Evolutionary conservation across 257 asterid genomes (phyloP).

Genomic region (Leonotis leonurus): DNA sequence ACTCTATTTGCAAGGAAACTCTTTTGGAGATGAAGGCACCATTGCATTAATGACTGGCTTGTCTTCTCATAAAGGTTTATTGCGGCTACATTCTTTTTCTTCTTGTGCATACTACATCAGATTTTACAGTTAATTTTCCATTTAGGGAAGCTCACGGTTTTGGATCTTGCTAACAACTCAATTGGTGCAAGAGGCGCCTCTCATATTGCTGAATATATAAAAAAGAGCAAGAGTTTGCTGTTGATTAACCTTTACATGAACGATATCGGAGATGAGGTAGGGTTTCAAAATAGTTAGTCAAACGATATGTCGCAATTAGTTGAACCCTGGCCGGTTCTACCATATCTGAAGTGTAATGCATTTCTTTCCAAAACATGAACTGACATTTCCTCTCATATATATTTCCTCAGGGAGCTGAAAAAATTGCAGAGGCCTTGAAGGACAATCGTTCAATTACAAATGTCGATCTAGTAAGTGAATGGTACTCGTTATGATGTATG

Average conservation of each 20-base stretch:
- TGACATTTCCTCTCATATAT: conserved; percentile 8
- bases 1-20: conserved; percentile 83
- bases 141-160: conserved; percentile 63
- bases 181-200: conserved; percentile 67
- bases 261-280: conserved; percentile 89
- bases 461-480: conserved; percentile 63
- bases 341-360: background rate
- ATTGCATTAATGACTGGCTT: conserved; percentile 74
- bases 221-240: conserved; percentile 70
- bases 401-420: conserved; percentile 72
- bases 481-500: conserved; percentile 14
- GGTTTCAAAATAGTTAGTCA: no score
- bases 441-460: conserved; percentile 73
- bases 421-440: conserved; percentile 81
- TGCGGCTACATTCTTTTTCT: background rate
- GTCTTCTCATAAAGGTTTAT: conserved; percentile 67
- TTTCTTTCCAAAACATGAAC: background rate
- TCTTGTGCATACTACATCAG: conserved; percentile 2
- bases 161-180: conserved; percentile 87
- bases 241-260: conserved; percentile 91
- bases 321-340: no score
- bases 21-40: conserved; percentile 93
- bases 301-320: no score
- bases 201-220: conserved; percentile 79
- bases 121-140: conserved; percentile 11